Evolutionary conservation across 495 filamentous ascomycete species (phyloP).

Genomic region (Penicillium odoratum): DNA sequence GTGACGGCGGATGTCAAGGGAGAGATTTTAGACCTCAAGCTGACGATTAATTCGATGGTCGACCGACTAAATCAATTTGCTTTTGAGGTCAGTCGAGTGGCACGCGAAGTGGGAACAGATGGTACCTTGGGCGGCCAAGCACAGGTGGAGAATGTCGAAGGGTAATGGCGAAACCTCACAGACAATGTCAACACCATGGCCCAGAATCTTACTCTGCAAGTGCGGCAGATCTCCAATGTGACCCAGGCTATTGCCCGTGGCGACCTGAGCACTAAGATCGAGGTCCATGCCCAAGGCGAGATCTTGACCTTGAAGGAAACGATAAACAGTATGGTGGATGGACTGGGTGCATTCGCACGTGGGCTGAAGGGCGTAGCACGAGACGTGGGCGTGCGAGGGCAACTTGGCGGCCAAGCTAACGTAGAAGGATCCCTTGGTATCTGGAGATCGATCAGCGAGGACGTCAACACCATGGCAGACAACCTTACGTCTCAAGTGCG

Average conservation of each 20-base stretch:
- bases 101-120: slow-evolving; percentile 94
- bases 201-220: slow-evolving; percentile 95
- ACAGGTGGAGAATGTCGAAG: slow-evolving; percentile 94
- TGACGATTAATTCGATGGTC: slow-evolving; percentile 98
- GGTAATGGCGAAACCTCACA: slow-evolving; percentile 94
- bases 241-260: too few relatives aligned
- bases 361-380: too few relatives aligned
- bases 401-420: too few relatives aligned
- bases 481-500: slow-evolving; percentile 1
- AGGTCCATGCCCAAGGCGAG: too few relatives aligned
- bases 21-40: slow-evolving; percentile 92
- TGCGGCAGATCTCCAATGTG: slow-evolving; percentile 70
- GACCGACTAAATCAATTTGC: slow-evolving; percentile 96
- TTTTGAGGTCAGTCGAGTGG: slow-evolving; percentile 96
- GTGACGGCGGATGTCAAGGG: slow-evolving; percentile 95
- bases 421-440: too few relatives aligned
- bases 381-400: too few relatives aligned
- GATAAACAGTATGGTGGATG: too few relatives aligned
- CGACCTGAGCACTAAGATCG: too few relatives aligned
- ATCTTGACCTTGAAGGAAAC: too few relatives aligned
- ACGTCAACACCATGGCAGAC: slow-evolving; percentile 2
- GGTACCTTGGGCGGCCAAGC: slow-evolving; percentile 94
- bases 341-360: too few relatives aligned
- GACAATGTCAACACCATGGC: slow-evolving; percentile 99
- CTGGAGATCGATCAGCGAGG: background rate